Evolutionary conservation across 192 early-diverging fungal genomes (phyloP).

Genomic region (Coemansia sp.): DNA sequence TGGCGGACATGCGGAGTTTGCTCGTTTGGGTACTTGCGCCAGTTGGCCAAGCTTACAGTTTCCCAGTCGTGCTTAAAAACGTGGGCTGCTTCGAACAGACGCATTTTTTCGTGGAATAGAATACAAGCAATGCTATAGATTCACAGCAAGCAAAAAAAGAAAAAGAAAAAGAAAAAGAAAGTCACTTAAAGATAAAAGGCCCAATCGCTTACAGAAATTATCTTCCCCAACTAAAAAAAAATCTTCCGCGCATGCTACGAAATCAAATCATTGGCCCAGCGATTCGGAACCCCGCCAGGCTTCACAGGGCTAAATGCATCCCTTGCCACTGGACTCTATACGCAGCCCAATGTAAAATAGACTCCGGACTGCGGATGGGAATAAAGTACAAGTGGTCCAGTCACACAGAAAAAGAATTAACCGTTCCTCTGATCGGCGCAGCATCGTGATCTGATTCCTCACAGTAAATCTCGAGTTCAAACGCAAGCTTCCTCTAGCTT

Average conservation of each 20-base stretch:
- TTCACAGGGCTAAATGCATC: no score
- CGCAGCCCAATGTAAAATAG: no score
- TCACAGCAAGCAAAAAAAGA: conserved; percentile 4
- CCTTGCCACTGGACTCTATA: no score
- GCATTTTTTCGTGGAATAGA: conserved; percentile 52
- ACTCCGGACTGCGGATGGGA: no score
- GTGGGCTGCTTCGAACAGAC: conserved; percentile 80
- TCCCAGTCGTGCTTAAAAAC: conserved; percentile 80
- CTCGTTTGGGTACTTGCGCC: conserved; percentile 98
- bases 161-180: conserved; percentile 4
- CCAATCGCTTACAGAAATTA: not conserved
- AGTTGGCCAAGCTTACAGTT: conserved; percentile 81
- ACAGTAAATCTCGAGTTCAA: no score
- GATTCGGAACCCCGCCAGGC: no score
- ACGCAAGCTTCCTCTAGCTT: no score
- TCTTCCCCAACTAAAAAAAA: not conserved
- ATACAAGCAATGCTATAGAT: conserved; percentile 1
- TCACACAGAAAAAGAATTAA: no score
- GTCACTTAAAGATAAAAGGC: conserved; percentile 5
- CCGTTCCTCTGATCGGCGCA: no score
- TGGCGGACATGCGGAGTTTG: conserved; percentile 85
- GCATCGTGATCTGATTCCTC: no score
- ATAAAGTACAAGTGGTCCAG: no score
- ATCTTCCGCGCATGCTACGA: not conserved
- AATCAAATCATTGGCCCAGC: no score